A percentile compares a stretch with the other conserved stretches of the same genome.
phyloP scores from a whole-genome alignment of 2,329 filamentous ascomycete genomes.

The Apiospora pterosperma region DNA sequence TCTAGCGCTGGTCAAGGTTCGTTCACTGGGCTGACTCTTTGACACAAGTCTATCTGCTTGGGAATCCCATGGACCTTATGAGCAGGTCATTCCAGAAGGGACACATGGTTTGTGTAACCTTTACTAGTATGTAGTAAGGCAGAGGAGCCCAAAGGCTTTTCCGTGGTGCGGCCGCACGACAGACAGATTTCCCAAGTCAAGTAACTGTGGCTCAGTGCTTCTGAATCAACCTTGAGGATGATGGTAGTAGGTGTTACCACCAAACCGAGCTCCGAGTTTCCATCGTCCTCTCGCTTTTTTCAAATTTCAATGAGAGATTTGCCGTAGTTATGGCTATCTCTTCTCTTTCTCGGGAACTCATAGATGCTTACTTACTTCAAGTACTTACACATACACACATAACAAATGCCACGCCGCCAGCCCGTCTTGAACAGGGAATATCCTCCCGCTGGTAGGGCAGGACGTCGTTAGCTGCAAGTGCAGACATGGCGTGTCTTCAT shows the following conservation, averaged over 20 bases:
- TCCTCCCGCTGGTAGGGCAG: neutral
- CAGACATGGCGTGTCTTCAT: neutral
- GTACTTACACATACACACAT: no score
- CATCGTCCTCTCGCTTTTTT: no score
- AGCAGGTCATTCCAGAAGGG: no score
- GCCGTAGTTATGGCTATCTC: neutral
- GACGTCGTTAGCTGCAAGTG: neutral
- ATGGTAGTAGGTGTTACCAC: no score
- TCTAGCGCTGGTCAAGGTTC: neutral
- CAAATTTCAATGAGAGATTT: no score
- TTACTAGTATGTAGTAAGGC: no score
- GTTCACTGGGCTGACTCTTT: neutral
- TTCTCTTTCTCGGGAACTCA: no score
- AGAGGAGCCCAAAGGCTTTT: neutral
- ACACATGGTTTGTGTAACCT: no score
- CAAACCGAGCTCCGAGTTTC: neutral
- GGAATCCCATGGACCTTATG: neutral
- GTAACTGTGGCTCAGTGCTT: neutral
- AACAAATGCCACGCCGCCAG: neutral
- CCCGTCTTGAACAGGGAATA: neutral
- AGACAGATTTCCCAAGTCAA: neutral
- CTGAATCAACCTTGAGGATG: no score
- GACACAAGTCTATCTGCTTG: neutral
- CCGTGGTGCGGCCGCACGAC: neutral
- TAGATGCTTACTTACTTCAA: neutral